Percentiles rank a stretch among this genome's conserved stretches.
phyloP scores from a whole-genome alignment of 2,329 filamentous ascomycete genomes.

The Paracorniculantispora psalliotae region DNA sequence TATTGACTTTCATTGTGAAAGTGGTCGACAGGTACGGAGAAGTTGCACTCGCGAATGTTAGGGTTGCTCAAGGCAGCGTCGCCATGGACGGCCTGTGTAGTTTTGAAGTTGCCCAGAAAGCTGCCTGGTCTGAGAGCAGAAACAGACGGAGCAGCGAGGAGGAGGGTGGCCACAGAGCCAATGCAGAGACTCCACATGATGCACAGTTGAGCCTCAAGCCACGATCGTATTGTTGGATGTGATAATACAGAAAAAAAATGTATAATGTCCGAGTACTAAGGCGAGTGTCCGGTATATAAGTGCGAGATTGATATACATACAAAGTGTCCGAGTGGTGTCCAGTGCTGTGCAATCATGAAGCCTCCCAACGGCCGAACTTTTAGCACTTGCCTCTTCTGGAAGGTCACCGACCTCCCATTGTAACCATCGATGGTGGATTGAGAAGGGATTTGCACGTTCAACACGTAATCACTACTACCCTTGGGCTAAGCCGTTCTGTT shows the following conservation, averaged over 20 bases:
- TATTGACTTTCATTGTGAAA: slow-evolving; percentile 77
- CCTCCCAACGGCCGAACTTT: neutral
- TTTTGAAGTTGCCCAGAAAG: neutral
- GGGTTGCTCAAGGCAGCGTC: neutral
- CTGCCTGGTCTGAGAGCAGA: neutral
- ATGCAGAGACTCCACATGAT: neutral
- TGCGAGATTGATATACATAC: neutral
- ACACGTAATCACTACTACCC: neutral
- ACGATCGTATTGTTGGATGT: neutral
- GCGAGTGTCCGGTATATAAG: too few relatives aligned
- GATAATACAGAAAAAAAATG: neutral
- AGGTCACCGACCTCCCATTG: neutral
- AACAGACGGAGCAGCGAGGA: neutral
- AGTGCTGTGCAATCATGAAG: too few relatives aligned
- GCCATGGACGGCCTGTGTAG: neutral
- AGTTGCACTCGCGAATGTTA: slow-evolving; percentile 18
- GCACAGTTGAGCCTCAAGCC: neutral
- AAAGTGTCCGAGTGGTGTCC: neutral
- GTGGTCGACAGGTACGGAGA: slow-evolving; percentile 63
- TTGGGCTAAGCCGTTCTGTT: too few relatives aligned
- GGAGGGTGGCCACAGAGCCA: neutral
- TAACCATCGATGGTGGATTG: neutral
- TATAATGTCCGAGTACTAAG: too few relatives aligned
- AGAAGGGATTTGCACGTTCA: neutral
- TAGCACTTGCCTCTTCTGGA: neutral